Evolutionary conservation across 2,329 filamentous ascomycete species (phyloP).

Genomic region (Monilinia aucupariae): DNA sequence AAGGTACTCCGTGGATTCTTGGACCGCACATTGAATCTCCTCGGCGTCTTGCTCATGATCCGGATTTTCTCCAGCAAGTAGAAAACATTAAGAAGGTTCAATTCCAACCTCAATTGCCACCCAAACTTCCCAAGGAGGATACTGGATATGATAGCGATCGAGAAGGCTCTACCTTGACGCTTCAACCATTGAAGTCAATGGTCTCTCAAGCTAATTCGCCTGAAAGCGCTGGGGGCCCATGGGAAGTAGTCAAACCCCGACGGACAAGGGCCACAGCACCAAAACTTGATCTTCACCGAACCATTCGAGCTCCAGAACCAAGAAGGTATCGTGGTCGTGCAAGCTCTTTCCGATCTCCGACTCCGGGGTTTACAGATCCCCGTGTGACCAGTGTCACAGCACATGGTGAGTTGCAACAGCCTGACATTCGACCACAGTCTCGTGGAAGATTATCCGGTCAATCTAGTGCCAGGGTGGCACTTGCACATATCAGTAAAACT

Average conservation of each 20-base stretch:
- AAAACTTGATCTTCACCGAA: slow-evolving; percentile 38
- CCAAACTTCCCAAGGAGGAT: slow-evolving; percentile 24
- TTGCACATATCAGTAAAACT: slow-evolving; percentile 41
- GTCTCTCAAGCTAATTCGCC: neutral
- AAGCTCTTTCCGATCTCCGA: slow-evolving; percentile 42
- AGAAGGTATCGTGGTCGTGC: slow-evolving; percentile 42
- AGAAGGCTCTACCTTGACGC: slow-evolving; percentile 27
- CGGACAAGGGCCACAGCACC: slow-evolving; percentile 22
- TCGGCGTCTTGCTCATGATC: slow-evolving; percentile 22
- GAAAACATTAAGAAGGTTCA: slow-evolving; percentile 16
- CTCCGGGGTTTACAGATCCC: slow-evolving; percentile 28
- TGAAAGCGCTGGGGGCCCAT: slow-evolving; percentile 24
- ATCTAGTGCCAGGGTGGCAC: slow-evolving; percentile 40
- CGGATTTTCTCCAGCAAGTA: slow-evolving; percentile 20
- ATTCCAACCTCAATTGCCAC: slow-evolving; percentile 23
- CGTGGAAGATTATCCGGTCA: slow-evolving; percentile 30
- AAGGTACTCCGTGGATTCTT: slow-evolving; percentile 28
- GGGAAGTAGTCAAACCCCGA: slow-evolving; percentile 25
- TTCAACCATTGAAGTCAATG: slow-evolving; percentile 5
- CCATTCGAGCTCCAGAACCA: slow-evolving; percentile 38
- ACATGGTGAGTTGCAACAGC: slow-evolving; percentile 25
- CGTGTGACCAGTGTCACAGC: slow-evolving; percentile 28
- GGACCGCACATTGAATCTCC: slow-evolving; percentile 30
- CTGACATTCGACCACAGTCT: slow-evolving; percentile 22
- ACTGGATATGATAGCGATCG: slow-evolving; percentile 31